These are phyloP conservation scores for Spirogloea muscicola DNA, from an alignment of 139 green algal species.

Conservation along the genomic window DNA sequence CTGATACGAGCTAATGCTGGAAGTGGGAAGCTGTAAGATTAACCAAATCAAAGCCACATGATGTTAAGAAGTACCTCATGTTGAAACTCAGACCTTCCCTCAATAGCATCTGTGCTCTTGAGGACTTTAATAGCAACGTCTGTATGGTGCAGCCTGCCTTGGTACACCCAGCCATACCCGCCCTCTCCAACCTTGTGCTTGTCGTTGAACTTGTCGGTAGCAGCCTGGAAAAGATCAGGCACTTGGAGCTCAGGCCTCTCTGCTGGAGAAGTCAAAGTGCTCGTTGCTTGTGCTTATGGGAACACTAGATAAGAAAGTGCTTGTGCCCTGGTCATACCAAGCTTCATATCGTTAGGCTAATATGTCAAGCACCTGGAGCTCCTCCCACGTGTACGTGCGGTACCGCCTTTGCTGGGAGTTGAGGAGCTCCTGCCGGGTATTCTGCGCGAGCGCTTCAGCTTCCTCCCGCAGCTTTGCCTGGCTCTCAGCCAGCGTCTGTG, in stretches of 20 bases:
- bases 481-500: slow-evolving; percentile 9
- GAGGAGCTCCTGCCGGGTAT: background rate
- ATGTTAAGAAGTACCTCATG: too few relatives aligned
- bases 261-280: too few relatives aligned
- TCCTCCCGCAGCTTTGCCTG: slow-evolving; percentile 12
- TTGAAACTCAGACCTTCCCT: slow-evolving; percentile 30
- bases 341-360: too few relatives aligned
- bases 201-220: slow-evolving; percentile 23
- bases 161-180: slow-evolving; percentile 35
- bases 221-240: background rate
- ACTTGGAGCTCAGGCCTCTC: background rate
- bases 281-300: too few relatives aligned
- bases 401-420: slow-evolving; percentile 3
- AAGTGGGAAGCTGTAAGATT: too few relatives aligned
- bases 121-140: slow-evolving; percentile 42
- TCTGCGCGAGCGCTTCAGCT: slow-evolving; percentile 23
- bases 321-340: too few relatives aligned
- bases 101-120: slow-evolving; percentile 34
- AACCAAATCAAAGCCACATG: too few relatives aligned
- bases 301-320: too few relatives aligned
- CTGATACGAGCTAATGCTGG: too few relatives aligned
- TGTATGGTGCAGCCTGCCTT: slow-evolving; percentile 36
- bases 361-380: slow-evolving; percentile 22
- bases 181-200: slow-evolving; percentile 36
- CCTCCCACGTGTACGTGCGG: slow-evolving; percentile 21